These are phyloP conservation scores for Blumeria graminis DNA, from an alignment of 2,329 filamentous ascomycete genomes.

Conservation along the genomic window DNA sequence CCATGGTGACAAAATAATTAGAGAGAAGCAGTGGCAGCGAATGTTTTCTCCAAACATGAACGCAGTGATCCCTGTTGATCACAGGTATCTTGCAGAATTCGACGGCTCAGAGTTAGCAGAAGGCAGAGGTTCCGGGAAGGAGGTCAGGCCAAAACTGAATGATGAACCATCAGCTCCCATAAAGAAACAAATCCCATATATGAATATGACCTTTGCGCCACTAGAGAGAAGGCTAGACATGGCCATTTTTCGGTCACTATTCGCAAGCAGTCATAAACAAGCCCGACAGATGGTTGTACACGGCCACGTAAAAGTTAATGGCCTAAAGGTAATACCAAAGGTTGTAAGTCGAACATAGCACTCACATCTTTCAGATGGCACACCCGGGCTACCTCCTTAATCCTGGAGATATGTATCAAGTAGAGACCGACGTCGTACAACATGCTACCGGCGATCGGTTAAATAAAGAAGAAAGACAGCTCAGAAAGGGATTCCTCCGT, in stretches of 20 bases:
- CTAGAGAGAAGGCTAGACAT: conserved; percentile 78
- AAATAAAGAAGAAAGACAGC: conserved; percentile 23
- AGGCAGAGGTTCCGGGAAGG: conserved; percentile 52
- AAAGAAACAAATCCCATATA: conserved; percentile 46
- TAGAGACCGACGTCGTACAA: conserved; percentile 71
- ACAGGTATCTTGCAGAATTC: conserved; percentile 48
- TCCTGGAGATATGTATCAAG: conserved; percentile 94
- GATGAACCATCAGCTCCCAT: conserved; percentile 26
- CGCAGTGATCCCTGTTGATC: conserved; percentile 67
- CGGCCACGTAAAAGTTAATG: conserved; percentile 85
- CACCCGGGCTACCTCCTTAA: conserved; percentile 87
- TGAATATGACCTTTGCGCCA: conserved; percentile 88
- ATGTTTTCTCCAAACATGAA: conserved; percentile 70
- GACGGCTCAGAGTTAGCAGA: conserved; percentile 68
- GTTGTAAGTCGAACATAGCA: neutral
- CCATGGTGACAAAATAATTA: conserved; percentile 71
- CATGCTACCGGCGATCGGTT: conserved; percentile 52
- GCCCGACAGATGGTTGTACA: conserved; percentile 88
- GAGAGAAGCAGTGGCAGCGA: conserved; percentile 78
- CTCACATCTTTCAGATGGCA: conserved; percentile 40
- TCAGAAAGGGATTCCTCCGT: neutral
- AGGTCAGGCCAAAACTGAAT: conserved; percentile 6
- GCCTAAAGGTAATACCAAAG: conserved; percentile 48
- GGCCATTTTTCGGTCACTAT: conserved; percentile 81
- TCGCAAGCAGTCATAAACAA: conserved; percentile 80